Conservation (phyloP, 2,329 filamentous ascomycete species). For the Trichoderma harzianum region DNA sequence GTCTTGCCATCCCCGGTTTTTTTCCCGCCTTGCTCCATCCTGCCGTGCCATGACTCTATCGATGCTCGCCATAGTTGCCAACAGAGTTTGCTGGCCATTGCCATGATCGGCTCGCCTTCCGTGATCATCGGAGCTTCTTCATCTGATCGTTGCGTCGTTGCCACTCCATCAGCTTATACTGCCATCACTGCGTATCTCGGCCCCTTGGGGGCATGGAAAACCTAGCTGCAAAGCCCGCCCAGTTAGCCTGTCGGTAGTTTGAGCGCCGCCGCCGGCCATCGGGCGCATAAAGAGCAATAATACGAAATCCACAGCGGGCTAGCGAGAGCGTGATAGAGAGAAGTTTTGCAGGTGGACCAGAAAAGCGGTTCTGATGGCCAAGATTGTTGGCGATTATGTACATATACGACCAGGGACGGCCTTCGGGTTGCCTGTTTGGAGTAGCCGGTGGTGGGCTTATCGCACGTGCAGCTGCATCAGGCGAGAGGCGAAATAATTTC, state of each 20-base stretch:
- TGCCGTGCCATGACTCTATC: neutral
- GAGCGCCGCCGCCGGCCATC: neutral
- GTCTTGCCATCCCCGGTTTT: slow-evolving; percentile 10
- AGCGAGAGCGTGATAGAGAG: slow-evolving; percentile 3
- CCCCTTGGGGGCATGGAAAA: neutral
- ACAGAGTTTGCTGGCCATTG: neutral
- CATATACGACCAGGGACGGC: neutral
- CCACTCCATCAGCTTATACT: neutral
- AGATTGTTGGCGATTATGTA: neutral
- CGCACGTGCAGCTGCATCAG: neutral
- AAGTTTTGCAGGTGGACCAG: slow-evolving; percentile 16
- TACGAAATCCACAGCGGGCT: neutral
- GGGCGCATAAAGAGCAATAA: slow-evolving; percentile 3
- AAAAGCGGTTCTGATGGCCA: slow-evolving; percentile 13
- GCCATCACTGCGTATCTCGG: neutral
- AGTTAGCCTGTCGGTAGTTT: slow-evolving; percentile 9
- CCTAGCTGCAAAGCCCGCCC: neutral
- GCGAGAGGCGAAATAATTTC: neutral
- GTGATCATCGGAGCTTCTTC: neutral
- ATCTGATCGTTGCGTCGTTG: neutral
- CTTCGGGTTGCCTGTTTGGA: slow-evolving; percentile 8
- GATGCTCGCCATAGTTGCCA: neutral
- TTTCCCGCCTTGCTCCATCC: neutral
- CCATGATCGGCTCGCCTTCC: slow-evolving; percentile 7
- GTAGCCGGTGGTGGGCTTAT: neutral